These are phyloP conservation scores for Panicum miliaceum DNA, from an alignment of 176 grass and related monocot species.

Conservation along the genomic window DNA sequence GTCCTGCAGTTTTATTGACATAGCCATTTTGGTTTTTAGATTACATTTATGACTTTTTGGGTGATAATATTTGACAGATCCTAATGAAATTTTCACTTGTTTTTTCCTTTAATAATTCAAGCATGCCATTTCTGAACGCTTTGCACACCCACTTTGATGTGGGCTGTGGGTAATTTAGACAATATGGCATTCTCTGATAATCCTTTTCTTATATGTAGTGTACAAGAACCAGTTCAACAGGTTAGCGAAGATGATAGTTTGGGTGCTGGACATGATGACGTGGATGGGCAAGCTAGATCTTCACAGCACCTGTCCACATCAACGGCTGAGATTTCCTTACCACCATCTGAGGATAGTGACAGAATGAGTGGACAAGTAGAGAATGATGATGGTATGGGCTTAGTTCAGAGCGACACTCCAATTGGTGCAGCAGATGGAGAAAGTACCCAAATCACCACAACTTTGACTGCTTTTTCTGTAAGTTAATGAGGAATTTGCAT, in stretches of 20 bases:
- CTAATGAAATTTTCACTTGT: neutral
- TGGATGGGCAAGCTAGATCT: slow-evolving; percentile 62
- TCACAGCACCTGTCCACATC: slow-evolving; percentile 49
- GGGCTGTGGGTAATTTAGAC: neutral
- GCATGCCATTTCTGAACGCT: neutral
- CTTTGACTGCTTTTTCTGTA: slow-evolving; percentile 61
- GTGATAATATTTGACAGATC: neutral
- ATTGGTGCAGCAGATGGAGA: slow-evolving; percentile 43
- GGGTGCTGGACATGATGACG: slow-evolving; percentile 39
- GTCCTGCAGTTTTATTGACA: neutral
- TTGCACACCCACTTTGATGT: neutral
- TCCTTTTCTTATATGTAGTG: slow-evolving; percentile 45
- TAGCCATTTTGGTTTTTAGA: slow-evolving; percentile 4
- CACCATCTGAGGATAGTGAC: slow-evolving; percentile 49
- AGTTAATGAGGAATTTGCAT: slow-evolving; percentile 30
- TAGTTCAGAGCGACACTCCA: slow-evolving; percentile 65
- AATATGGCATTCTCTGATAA: slow-evolving; percentile 25
- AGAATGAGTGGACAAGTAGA: slow-evolving; percentile 55
- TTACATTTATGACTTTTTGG: neutral
- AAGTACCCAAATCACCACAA: slow-evolving; percentile 51
- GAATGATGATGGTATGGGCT: slow-evolving; percentile 68
- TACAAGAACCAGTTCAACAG: slow-evolving; percentile 47
- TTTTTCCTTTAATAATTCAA: neutral
- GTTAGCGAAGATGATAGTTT: slow-evolving; percentile 38
- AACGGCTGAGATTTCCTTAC: slow-evolving; percentile 46